Conservation (phyloP, 257 asterid species). For the Paulownia fortunei region DNA sequence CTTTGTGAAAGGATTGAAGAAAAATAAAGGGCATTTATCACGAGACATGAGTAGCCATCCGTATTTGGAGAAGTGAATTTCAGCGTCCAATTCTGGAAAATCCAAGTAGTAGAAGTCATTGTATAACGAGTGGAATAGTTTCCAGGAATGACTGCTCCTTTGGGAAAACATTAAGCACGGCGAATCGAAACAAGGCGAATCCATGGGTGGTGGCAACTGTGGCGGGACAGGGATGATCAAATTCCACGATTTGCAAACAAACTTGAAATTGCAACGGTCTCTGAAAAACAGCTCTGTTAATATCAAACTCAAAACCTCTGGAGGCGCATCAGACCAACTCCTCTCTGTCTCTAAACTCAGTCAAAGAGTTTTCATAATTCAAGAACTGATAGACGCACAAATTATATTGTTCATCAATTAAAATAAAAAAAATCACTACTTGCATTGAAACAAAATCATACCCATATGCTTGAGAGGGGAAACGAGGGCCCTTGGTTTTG, state of each 20-base stretch:
- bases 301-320: not conserved
- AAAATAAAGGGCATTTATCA: not conserved
- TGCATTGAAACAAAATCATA: too few relatives aligned
- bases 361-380: too few relatives aligned
- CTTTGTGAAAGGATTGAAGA: conserved; percentile 1
- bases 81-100: not conserved
- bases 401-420: too few relatives aligned
- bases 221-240: not conserved
- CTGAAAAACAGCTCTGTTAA: not conserved
- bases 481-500: too few relatives aligned
- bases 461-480: too few relatives aligned
- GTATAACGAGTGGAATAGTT: not conserved
- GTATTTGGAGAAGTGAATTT: not conserved
- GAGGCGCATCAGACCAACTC: not conserved
- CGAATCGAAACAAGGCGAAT: not conserved
- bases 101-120: not conserved
- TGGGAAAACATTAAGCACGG: not conserved
- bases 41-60: not conserved
- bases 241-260: not conserved
- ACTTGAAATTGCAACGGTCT: not conserved
- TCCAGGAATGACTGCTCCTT: not conserved
- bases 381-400: too few relatives aligned
- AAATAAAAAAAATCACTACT: too few relatives aligned
- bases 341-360: too few relatives aligned
- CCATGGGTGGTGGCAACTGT: too few relatives aligned